Evolutionary conservation across 345 rosid species (phyloP).

Genomic region (Eucalyptus dawsonii): DNA sequence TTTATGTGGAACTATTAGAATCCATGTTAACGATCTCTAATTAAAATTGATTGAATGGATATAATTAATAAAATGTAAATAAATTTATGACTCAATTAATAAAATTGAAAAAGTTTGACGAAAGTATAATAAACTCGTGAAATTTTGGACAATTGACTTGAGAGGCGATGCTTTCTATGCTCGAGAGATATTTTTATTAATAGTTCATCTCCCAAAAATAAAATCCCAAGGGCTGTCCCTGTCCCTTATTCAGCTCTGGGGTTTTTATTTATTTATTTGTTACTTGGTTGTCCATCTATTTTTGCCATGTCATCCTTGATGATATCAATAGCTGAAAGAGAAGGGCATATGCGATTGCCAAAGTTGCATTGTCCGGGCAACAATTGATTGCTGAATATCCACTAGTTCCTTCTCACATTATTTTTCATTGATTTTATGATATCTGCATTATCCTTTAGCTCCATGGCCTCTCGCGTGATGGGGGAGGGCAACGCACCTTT

Average conservation of each 20-base stretch:
- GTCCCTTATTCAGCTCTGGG: not conserved
- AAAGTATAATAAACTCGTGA: no score
- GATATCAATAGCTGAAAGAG: not conserved
- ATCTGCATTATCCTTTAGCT: not conserved
- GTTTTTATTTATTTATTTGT: not conserved
- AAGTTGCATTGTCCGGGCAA: not conserved
- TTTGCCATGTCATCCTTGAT: not conserved
- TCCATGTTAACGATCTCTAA: rapidly evolving
- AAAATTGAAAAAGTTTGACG: no score
- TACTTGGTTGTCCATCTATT: not conserved
- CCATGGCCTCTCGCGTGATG: not conserved
- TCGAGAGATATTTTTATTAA: not conserved
- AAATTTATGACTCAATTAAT: rapidly evolving
- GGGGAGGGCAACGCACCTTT: not conserved
- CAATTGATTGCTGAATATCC: not conserved
- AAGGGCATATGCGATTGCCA: not conserved
- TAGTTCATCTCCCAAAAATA: rapidly evolving
- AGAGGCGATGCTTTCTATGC: not conserved
- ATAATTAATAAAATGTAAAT: no score
- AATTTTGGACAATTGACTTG: not conserved
- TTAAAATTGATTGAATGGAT: no score
- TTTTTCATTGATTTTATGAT: not conserved
- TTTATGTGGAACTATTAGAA: no score
- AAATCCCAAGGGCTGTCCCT: not conserved
- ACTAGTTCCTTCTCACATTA: not conserved